Evolutionary conservation across 148 eudicot species (phyloP), one percentile per base, ranked within the genome.

Genomic region (Camellia japonica): DNA sequence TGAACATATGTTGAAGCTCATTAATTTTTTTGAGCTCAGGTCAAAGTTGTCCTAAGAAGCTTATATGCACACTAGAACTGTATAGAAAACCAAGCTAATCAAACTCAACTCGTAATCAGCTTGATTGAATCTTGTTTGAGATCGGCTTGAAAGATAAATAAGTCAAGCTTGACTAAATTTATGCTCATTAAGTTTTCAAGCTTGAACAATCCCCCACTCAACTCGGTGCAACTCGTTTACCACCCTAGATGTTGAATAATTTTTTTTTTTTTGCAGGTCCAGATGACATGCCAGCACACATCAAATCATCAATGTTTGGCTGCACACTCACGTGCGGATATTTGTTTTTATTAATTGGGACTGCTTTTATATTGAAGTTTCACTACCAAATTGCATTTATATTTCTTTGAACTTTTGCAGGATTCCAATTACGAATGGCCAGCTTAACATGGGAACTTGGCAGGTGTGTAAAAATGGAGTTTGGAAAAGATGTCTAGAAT

Each of bases 281-380:
- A 75, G 99, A 95, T 92, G 99, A 95, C 86, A 95, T 95, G 99
- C 99, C 99, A 51, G 99, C 97, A 7, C 99, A 95, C 86, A 91
- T 93, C 86, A 93, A 95, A 86, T 93, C 99, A 79, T 95, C 99
- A 18, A 90, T 95, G 97, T 91, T 95, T 87, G 99, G 99, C 79
- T 92, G 97, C 82, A 49, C 89, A 69, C 91, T 95, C 79, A 92
- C 91, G 98, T 93, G 82, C 18, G 90, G 56, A 80, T 86, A 72
- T 68, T 43, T 80, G 49, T 47, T 56, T 14, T 75, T 68, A 42
- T 74, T 62, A 54, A 38, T 71, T 82, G 20, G 10, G 42, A 71
- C 72, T 61, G 62, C 47, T 64, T 74, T 65, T 54, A 13, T 72
- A 51, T 49, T 68, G 69, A 58, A 68, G 72, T 58, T 68, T 61